Evolutionary conservation across 208 protist genomes (phyloP), one percentile per base, ranked within the genome.

Genomic region (Crithidia expoeki): DNA sequence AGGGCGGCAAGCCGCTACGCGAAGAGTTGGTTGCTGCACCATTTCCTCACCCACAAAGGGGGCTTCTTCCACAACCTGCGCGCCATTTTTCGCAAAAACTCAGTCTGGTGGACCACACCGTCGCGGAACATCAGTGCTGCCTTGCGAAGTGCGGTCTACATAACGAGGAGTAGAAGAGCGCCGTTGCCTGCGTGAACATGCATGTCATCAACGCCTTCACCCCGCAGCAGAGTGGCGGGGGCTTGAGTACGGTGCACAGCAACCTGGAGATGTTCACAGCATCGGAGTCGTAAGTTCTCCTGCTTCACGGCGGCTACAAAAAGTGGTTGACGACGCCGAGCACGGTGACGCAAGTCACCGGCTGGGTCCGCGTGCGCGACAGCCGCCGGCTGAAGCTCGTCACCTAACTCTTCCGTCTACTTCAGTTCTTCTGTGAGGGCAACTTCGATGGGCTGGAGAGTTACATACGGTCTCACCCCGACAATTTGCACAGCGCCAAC

Each of bases 391-490:
- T 88, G 33, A 72, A 75, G 49, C 59, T 89, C 32, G 73, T 94
- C 38, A 61, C 59, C n/a, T 69, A 55, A 23, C 69, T 96, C 38
- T 86, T 98, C 49, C 86, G 94, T 12, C 86, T 97, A 6, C 72
- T 98, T 30, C 95, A 98, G 83, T 83, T 98, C 34, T 89, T 97
- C 65, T 97, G 93, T 75, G 95, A 98, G 72, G 94, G 94, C 28
- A 94, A 98, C 79, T 89, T 94, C 55, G 19, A 70, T 6, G 73
- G 80, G 10, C 74, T 98, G 76, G 93, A 98, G 78, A 90, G 96
- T 70, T 98, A 94, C 74, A 79, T 97, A 21, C 89, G 90, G n/a
- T 52, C 63, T 19, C 95, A 97, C 79, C 70, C 76, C 62, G 80
- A 93, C 76, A 94, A 92, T 67, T 42, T 86, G 33, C 89, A 88